Evolutionary conservation across 352 stramenopile species (phyloP), one percentile per base, ranked within the genome.

Genomic region (Phytopythium sindhum): DNA sequence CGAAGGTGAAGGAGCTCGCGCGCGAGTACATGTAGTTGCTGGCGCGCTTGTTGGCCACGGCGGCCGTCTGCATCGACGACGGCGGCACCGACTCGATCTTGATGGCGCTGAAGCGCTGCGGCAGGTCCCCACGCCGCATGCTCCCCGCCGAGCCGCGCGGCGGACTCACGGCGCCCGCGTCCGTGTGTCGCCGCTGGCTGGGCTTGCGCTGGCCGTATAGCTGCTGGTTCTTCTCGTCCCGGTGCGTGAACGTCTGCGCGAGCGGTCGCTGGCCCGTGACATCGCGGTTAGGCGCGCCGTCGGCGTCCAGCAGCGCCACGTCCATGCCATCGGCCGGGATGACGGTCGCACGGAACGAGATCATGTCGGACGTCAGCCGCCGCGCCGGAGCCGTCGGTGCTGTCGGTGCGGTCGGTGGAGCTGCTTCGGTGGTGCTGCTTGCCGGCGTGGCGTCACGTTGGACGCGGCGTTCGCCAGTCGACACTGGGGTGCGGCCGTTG

Each of bases 351-450:
- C 42, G 66, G 66, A 81, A 83, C 5, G 77, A 83, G 60, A 83
- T 77, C 77, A 83, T 84, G 68, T 83, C 77, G 57, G 73, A 80
- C 37, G 75, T 84, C 31, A 82, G 57, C 35, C 66, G 69, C 29
- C 48, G 57, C 9, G 41, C 35, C 33, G 24, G 26, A 4, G 47
- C 24, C 14, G 33, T 10, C 14, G 33, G 1, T 8, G 31, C 8
- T 35, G 31, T 35, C 31, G 4, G 3, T 35, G 8, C 31, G 8
- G 31, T 35, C 8, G 31, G 31, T 39, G 33, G 10, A 15, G 33
- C 33, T 4, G 33, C 14, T 39, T 6, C 1, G 14, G 10, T 39
- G 33, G 33, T 4, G 10, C 33, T 10, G 33, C 33, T 39, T 6
- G 1, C 33, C 7, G 33, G 33, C 33, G 10, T n/a, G n/a, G n/a